These are phyloP conservation scores for Neonectria ditissima DNA, from an alignment of 2,329 filamentous ascomycete species.

Conservation along the genomic window DNA sequence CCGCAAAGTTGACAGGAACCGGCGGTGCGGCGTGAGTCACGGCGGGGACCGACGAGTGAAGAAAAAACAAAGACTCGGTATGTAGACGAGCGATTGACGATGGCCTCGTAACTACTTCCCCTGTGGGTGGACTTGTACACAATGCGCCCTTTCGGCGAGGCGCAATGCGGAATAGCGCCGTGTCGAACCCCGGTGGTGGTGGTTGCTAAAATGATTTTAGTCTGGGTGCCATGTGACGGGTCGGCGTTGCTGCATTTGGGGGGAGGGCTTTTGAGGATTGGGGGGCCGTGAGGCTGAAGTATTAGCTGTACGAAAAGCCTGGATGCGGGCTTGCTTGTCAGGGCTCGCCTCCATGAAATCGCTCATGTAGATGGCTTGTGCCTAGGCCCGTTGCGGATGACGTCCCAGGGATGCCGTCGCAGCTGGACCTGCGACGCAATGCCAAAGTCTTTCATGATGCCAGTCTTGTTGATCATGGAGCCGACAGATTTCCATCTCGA, in stretches of 20 bases:
- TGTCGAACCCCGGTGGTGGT: too few species aligned
- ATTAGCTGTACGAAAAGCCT: neutral
- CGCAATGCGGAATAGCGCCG: conserved; percentile 40
- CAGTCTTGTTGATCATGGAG: too few species aligned
- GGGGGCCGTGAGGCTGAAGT: too few species aligned
- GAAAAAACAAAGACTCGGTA: too few species aligned
- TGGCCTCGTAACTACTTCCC: too few species aligned
- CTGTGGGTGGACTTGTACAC: too few species aligned
- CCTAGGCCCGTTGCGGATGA: neutral
- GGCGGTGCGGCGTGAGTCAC: conserved; percentile 35
- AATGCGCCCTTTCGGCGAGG: conserved; percentile 31
- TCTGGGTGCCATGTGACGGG: neutral
- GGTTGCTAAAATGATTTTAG: too few species aligned
- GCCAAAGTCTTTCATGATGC: too few species aligned
- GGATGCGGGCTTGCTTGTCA: neutral
- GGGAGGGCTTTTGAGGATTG: conserved; percentile 5
- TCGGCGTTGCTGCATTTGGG: neutral
- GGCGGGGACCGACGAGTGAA: neutral
- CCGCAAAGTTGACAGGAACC: neutral
- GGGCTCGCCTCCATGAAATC: neutral
- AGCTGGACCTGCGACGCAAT: neutral
- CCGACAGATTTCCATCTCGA: neutral
- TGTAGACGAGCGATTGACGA: too few species aligned
- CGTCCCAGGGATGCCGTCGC: neutral
- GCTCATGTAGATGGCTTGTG: neutral